Conservation (phyloP, 148 eudicot genomes). For the Nepenthes gracilis region DNA sequence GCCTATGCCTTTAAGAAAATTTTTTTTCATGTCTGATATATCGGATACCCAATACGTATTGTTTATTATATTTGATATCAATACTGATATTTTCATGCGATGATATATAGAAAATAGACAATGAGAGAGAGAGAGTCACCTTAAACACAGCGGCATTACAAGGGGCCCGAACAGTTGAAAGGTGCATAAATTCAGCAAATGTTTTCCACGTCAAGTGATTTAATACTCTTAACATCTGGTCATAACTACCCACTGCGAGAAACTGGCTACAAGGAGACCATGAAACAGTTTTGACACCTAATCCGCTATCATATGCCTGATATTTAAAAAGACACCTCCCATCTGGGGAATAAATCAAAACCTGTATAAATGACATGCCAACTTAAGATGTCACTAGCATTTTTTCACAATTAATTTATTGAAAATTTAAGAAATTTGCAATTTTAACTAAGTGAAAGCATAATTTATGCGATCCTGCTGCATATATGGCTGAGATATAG, state of each 20-base stretch:
- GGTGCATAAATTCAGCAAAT: conserved; percentile 86
- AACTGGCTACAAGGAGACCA: conserved; percentile 99
- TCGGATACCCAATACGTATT: no score
- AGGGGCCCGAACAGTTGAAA: conserved; percentile 74
- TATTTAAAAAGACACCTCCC: conserved; percentile 85
- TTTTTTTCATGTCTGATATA: no score
- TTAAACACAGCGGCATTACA: conserved; percentile 84
- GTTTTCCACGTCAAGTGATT: conserved; percentile 95
- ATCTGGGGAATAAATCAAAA: conserved; percentile 86
- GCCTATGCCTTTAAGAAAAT: no score
- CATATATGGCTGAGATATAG: no score
- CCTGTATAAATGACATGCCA: conserved; percentile 26
- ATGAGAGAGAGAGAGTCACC: conserved; percentile 26
- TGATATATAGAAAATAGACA: background rate
- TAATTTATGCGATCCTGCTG: no score
- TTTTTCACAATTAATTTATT: no score
- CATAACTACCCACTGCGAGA: conserved; percentile 92
- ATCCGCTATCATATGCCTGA: conserved; percentile 97
- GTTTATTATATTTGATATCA: no score
- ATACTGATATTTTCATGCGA: background rate
- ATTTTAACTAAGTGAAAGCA: background rate
- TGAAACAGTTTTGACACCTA: conserved; percentile 88
- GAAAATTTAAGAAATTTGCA: background rate
- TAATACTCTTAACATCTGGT: conserved; percentile 82
- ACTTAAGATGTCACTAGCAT: background rate